Percentiles rank a stretch among this genome's conserved stretches.
Conservation (phyloP, 192 early-diverging fungal species). For the Mortierella antarctica region DNA sequence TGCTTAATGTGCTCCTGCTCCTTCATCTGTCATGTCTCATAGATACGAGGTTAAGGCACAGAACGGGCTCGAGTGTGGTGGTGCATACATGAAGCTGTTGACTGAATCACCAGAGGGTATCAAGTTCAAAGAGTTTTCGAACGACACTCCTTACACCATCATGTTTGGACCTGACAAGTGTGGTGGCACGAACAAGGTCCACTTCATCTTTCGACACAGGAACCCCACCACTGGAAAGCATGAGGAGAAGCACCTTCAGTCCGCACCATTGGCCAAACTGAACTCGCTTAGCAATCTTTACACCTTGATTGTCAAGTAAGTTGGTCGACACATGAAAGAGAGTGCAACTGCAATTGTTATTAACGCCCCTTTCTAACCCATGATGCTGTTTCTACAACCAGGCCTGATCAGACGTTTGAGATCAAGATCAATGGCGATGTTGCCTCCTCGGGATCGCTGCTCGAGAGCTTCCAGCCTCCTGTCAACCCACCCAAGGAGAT, state of each 20-base stretch:
- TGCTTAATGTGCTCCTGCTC: neutral
- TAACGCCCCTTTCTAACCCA: neutral
- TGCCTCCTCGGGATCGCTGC: slow-evolving; percentile 71
- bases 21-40: neutral
- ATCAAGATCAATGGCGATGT: slow-evolving; percentile 78
- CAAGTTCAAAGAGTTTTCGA: slow-evolving; percentile 72
- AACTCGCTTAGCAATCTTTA: slow-evolving; percentile 77
- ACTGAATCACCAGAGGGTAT: slow-evolving; percentile 65
- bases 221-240: slow-evolving; percentile 82
- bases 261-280: slow-evolving; percentile 71
- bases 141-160: slow-evolving; percentile 83
- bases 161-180: slow-evolving; percentile 96
- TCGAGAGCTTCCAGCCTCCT: slow-evolving; percentile 83
- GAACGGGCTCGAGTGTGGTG: slow-evolving; percentile 87
- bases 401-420: slow-evolving; percentile 81
- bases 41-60: slow-evolving; percentile 89
- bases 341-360: neutral
- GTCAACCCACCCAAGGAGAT: slow-evolving; percentile 89
- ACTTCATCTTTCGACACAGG: slow-evolving; percentile 92
- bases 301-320: slow-evolving; percentile 76
- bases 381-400: slow-evolving; percentile 1
- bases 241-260: slow-evolving; percentile 85
- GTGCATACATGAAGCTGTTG: slow-evolving; percentile 91
- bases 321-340: neutral
- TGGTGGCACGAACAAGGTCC: slow-evolving; percentile 86